Evolutionary conservation across 176 grass and related monocot genomes (phyloP), one percentile per base, ranked within the genome.

Genomic region (Olyra latifolia): DNA sequence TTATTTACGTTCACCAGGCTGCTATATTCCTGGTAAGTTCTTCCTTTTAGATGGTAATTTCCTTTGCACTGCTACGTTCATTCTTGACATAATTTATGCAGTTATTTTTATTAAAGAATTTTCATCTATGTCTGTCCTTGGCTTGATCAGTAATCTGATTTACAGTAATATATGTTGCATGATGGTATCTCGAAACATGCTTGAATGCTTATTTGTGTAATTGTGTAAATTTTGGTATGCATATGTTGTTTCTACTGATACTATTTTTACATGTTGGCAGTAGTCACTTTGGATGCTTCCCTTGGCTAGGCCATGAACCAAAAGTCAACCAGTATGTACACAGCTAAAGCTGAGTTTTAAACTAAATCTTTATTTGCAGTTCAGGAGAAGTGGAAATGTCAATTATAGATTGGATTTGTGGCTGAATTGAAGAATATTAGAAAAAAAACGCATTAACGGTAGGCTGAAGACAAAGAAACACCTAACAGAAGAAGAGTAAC

Each of bases 141-240:
- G 30, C 4, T 27, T 70, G n/a, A 22, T 40, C 8, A 60, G 23
- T 69, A 46, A 17, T 77, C 66, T 77, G 40, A n/a, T n/a, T n/a
- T n/a, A n/a, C n/a, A n/a, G n/a, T n/a, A n/a, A n/a, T n/a, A n/a
- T n/a, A n/a, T n/a, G n/a, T n/a, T n/a, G n/a, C n/a, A n/a, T n/a
- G n/a, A n/a, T n/a, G n/a, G n/a, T n/a, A 82, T 47, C 41, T 1
- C 10, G 41, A 43, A 43, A 7, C 9, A 7, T 2, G 41, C 8
- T 10, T 7, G 41, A 7, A 2, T 9, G 41, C 41, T 42, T 63
- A n/a, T n/a, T n/a, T n/a, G n/a, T n/a, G n/a, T n/a, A n/a, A n/a
- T 66, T 84, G 45, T 49, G 7, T 54, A n/a, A 54, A 43, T 80
- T 69, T 66, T 79, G 38, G 76, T 78, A 23, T 66, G 10, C 23